These are phyloP conservation scores for Colletotrichum abscissum DNA, from an alignment of 2,329 filamentous ascomycete species.

Conservation along the genomic window DNA sequence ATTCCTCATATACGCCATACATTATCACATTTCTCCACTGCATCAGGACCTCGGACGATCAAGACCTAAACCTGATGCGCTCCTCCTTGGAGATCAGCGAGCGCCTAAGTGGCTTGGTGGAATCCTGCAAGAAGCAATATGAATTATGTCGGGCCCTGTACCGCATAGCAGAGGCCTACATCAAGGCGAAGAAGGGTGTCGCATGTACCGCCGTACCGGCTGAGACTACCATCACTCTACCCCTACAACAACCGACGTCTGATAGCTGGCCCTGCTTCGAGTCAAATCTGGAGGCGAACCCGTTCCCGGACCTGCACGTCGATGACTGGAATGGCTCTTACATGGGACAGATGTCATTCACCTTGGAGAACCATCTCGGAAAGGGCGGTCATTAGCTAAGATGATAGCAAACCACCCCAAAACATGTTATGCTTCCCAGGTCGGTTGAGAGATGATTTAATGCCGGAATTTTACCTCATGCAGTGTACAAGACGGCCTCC, in stretches of 20 bases:
- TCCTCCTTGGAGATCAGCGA: slow-evolving; percentile 19
- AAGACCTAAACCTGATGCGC: slow-evolving; percentile 25
- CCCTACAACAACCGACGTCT: not conserved
- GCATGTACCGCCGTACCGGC: not conserved
- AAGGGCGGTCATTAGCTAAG: not conserved
- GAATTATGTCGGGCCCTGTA: slow-evolving; percentile 18
- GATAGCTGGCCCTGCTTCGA: slow-evolving; percentile 10
- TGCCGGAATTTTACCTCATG: too few species aligned
- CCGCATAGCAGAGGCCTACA: slow-evolving; percentile 25
- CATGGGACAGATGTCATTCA: slow-evolving; percentile 23
- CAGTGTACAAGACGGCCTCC: too few species aligned
- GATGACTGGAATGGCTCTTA: slow-evolving; percentile 16
- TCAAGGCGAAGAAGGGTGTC: slow-evolving; percentile 16
- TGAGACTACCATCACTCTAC: not conserved
- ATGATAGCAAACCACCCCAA: too few species aligned
- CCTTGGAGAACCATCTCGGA: slow-evolving; percentile 16
- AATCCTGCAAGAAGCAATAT: slow-evolving; percentile 19
- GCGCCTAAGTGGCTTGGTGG: slow-evolving; percentile 6
- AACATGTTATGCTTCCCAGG: too few species aligned
- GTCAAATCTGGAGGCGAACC: not conserved
- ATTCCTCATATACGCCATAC: slow-evolving; percentile 39
- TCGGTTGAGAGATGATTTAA: too few species aligned
- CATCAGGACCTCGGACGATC: slow-evolving; percentile 26
- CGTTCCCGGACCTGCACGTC: not conserved
- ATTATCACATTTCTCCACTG: slow-evolving; percentile 39